Evolutionary conservation across 805 yeast species (phyloP).

Genomic region (Candida anglica): DNA sequence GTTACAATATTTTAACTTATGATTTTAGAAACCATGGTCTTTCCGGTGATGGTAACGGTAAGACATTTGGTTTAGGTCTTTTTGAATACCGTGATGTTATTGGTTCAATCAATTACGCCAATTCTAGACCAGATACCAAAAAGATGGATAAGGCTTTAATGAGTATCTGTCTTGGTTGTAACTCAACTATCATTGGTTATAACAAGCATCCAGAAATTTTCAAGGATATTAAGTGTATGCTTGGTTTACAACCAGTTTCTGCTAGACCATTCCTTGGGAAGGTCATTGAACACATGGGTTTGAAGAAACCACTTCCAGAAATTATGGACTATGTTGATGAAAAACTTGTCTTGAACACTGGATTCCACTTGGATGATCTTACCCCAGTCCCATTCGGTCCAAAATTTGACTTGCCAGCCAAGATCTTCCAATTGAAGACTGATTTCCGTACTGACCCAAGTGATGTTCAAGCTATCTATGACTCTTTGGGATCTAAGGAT

Average conservation of each 20-base stretch:
- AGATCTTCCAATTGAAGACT: slow-evolving; percentile 3
- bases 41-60: slow-evolving; percentile 5
- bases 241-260: slow-evolving; percentile 6
- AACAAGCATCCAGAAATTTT: slow-evolving; percentile 4
- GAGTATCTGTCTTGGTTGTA: slow-evolving; percentile 5
- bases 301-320: slow-evolving; percentile 1
- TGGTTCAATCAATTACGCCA: slow-evolving; percentile 5
- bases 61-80: slow-evolving; percentile 1
- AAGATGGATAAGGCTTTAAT: slow-evolving; percentile 3
- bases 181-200: slow-evolving; percentile 5
- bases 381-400: slow-evolving; percentile 3
- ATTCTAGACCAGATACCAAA: slow-evolving; percentile 5
- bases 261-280: slow-evolving; percentile 1
- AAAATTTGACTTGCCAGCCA: slow-evolving; percentile 2
- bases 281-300: background rate
- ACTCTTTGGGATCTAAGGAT: slow-evolving; percentile 1
- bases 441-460: background rate
- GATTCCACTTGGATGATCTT: slow-evolving; percentile 2
- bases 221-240: slow-evolving; percentile 3
- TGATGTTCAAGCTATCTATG: slow-evolving; percentile 5
- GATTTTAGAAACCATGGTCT: slow-evolving; percentile 7
- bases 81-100: slow-evolving; percentile 6
- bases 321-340: slow-evolving; percentile 1
- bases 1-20: slow-evolving; percentile 5
- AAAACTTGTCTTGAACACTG: background rate